phyloP scores from a whole-genome alignment of 345 rosid species.

The Salix brachista region DNA sequence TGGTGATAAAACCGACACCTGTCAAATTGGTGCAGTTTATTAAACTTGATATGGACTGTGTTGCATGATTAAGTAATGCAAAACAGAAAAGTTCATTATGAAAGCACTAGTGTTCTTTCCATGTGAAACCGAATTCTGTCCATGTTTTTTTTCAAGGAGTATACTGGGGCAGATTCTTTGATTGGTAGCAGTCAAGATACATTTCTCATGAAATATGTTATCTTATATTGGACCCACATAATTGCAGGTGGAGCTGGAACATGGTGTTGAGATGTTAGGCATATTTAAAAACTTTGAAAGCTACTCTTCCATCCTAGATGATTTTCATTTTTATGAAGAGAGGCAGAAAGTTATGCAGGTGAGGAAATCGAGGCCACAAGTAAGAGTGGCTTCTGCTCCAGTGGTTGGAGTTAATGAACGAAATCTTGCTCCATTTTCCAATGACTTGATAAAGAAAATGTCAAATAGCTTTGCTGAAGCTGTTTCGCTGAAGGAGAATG shows the following conservation, averaged over 20 bases:
- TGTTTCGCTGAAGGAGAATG: slow-evolving; percentile 32
- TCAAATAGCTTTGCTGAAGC: slow-evolving; percentile 58
- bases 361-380: slow-evolving; percentile 52
- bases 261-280: slow-evolving; percentile 64
- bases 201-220: background rate
- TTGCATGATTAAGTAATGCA: too few relatives aligned
- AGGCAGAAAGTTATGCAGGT: slow-evolving; percentile 68
- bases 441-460: slow-evolving; percentile 41
- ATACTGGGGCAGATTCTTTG: background rate
- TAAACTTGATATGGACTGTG: too few relatives aligned
- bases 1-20: too few relatives aligned
- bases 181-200: background rate
- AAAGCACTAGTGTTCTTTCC: too few relatives aligned
- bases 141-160: too few relatives aligned
- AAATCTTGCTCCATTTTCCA: slow-evolving; percentile 25
- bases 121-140: too few relatives aligned
- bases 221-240: background rate
- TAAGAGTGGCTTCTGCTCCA: slow-evolving; percentile 15
- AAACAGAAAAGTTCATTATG: too few relatives aligned
- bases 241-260: slow-evolving; percentile 59
- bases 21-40: too few relatives aligned
- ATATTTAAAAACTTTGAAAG: slow-evolving; percentile 48
- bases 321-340: slow-evolving; percentile 71
- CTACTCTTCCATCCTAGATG: slow-evolving; percentile 67
- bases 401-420: slow-evolving; percentile 19